phyloP scores from a whole-genome alignment of 2,329 filamentous ascomycete species.

The Bipolaris victoriae region DNA sequence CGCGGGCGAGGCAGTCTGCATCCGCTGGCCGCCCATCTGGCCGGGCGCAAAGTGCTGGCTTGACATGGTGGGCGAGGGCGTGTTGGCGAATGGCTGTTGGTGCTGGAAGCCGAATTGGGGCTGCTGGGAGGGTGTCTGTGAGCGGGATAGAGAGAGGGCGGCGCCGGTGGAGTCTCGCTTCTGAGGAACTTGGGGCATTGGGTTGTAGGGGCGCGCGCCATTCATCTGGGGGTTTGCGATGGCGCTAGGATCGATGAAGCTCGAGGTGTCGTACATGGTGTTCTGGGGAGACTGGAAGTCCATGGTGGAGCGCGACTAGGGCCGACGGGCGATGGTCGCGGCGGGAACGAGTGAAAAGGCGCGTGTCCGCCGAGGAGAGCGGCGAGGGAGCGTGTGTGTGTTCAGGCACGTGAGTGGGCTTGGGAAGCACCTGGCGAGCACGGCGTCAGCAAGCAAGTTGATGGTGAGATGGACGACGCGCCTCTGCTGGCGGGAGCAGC shows the following conservation, averaged over 20 bases:
- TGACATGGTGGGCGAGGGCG: slow-evolving; percentile 89
- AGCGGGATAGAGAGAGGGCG: slow-evolving; percentile 90
- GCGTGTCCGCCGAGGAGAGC: slow-evolving; percentile 11
- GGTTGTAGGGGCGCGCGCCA: slow-evolving; percentile 76
- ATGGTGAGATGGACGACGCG: slow-evolving; percentile 40
- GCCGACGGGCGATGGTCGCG: slow-evolving; percentile 8
- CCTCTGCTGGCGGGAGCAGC: slow-evolving; percentile 13
- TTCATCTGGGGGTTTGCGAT: slow-evolving; percentile 60
- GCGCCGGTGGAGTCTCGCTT: slow-evolving; percentile 88
- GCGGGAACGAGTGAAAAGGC: slow-evolving; percentile 18
- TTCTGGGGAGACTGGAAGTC: slow-evolving; percentile 48
- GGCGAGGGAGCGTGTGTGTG: slow-evolving; percentile 17
- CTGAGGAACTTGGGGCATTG: slow-evolving; percentile 89
- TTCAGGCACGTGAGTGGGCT: slow-evolving; percentile 29
- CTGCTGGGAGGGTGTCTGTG: slow-evolving; percentile 86
- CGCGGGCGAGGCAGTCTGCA: slow-evolving; percentile 91
- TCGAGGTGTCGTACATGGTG: slow-evolving; percentile 45
- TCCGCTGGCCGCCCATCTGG: slow-evolving; percentile 62
- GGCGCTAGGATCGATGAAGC: slow-evolving; percentile 50
- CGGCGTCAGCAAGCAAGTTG: slow-evolving; percentile 39
- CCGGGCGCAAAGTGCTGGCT: slow-evolving; percentile 73
- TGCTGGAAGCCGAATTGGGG: slow-evolving; percentile 67
- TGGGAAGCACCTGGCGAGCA: slow-evolving; percentile 33
- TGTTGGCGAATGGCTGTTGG: slow-evolving; percentile 79
- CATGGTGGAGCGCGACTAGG: slow-evolving; percentile 39